Evolutionary conservation across 805 yeast genomes (phyloP).

Genomic region (Kluyveromyces nonfermentans): DNA sequence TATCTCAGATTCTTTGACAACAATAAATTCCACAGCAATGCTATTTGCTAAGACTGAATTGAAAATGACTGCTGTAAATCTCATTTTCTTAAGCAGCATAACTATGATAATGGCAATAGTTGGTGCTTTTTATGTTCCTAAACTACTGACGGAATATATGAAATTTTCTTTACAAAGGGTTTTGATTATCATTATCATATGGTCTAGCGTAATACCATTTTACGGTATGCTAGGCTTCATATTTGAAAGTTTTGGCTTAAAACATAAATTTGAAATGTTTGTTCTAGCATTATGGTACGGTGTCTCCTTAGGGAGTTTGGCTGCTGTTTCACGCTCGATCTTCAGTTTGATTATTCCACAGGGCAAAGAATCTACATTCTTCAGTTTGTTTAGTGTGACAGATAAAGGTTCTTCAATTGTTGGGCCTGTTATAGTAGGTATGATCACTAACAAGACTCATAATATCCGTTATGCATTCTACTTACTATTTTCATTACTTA

Average conservation of each 20-base stretch:
- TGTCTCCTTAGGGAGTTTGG: conserved; percentile 60
- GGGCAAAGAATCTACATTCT: conserved; percentile 68
- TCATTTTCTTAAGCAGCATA: conserved; percentile 56
- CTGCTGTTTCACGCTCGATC: conserved; percentile 59
- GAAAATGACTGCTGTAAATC: conserved; percentile 55
- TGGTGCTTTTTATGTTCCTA: conserved; percentile 56
- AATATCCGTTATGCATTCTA: conserved; percentile 66
- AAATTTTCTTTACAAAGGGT: conserved; percentile 38
- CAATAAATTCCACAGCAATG: conserved; percentile 72
- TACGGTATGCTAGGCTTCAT: conserved; percentile 65
- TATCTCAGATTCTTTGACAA: conserved; percentile 64
- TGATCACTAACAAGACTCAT: conserved; percentile 64
- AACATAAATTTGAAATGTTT: conserved; percentile 59
- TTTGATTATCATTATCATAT: conserved; percentile 42
- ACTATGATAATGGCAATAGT: conserved; percentile 58
- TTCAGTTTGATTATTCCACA: conserved; percentile 61
- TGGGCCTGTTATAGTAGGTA: conserved; percentile 66
- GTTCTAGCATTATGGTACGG: conserved; percentile 69
- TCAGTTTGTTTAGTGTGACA: conserved; percentile 66
- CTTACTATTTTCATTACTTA: conserved; percentile 44
- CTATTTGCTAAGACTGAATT: conserved; percentile 64
- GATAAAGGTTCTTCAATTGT: conserved; percentile 72
- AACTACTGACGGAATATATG: conserved; percentile 29
- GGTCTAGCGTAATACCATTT: conserved; percentile 60
- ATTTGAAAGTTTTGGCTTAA: conserved; percentile 45